Percentiles rank a stretch among this genome's conserved stretches.
Evolutionary conservation across 23 red algal species (phyloP).

Genomic region (Cyanidium caldarium): DNA sequence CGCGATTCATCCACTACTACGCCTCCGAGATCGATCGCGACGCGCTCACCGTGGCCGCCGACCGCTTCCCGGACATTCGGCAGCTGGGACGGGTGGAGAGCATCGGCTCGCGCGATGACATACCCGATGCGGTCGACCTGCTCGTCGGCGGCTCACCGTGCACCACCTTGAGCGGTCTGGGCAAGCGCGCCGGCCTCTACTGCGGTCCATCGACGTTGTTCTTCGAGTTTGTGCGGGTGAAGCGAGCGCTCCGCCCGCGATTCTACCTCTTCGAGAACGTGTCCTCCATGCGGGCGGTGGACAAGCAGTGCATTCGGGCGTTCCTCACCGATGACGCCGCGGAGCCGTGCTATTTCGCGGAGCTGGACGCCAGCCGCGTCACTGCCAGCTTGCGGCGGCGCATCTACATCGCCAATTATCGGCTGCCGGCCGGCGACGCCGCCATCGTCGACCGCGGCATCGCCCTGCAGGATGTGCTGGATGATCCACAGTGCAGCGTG

Average conservation of each 20-base stretch:
- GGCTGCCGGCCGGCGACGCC: background rate
- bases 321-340: background rate
- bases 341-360: background rate
- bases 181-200: conserved; percentile 2
- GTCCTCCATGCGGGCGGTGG: conserved; percentile 6
- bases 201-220: conserved; percentile 4
- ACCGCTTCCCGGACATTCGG: conserved; percentile 14
- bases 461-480: background rate
- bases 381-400: background rate
- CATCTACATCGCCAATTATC: background rate
- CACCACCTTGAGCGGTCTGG: conserved; percentile 10
- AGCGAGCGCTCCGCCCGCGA: background rate
- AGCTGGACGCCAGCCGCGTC: background rate
- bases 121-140: conserved; percentile 15
- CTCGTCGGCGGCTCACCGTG: conserved; percentile 16
- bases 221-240: conserved; percentile 18
- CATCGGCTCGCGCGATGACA: background rate
- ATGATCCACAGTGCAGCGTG: background rate
- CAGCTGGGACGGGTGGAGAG: conserved; percentile 5
- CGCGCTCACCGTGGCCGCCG: background rate
- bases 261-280: conserved; percentile 25
- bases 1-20: conserved; percentile 13
- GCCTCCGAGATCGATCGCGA: conserved; percentile 18
- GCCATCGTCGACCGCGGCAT: background rate
- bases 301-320: conserved; percentile 11